Base-by-base conservation (phyloP, 352 stramenopile genomes). In the Phytopythium oedochilum region DNA sequence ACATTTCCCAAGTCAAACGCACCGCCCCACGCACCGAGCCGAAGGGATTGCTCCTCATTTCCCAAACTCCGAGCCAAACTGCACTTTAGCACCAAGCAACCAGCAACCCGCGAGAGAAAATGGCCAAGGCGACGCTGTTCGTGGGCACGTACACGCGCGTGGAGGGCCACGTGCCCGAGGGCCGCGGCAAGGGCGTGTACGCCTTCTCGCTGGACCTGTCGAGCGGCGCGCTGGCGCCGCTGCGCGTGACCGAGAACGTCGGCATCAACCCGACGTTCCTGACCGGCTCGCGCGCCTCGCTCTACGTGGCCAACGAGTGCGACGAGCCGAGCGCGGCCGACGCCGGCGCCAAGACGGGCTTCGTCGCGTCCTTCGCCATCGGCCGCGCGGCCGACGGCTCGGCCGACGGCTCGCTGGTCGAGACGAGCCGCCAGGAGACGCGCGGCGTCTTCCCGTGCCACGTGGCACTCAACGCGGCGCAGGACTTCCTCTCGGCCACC, bases 71-170 rank as follows among this genome's bases (percentile, higher is more conserved):
- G n/a, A n/a, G n/a, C n/a, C n/a, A n/a, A n/a, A n/a, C n/a, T n/a
- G n/a, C n/a, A n/a, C n/a, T n/a, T 58, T 31, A 53, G 36, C 53
- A 15, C 44, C 48, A 43, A 53, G 47, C n/a, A 28, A 20, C 40
- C 18, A 18, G 23, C 3, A 12, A n/a, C n/a, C n/a, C n/a, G n/a
- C n/a, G n/a, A n/a, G n/a, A n/a, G n/a, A 47, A 36, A 55, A 61
- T 60, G 67, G 59, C 38, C 40, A 62, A 66, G 47, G 66, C 66
- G 29, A 78, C 73, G 23, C 65, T 94, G 2, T 89, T 89, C 47
- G 82, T 92, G 22, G 84, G 84, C 57, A 92, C 82, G n/a, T 94
- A 94, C 66, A 90, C 84, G 48, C 82, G 82, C 55, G 82, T 82
- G 59, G 76, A 90, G 68, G 71, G 64, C 46, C 78, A 89, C 63